phyloP scores from a whole-genome alignment of 768 basidiomycete genomes.

The Agrocybe praecox region DNA sequence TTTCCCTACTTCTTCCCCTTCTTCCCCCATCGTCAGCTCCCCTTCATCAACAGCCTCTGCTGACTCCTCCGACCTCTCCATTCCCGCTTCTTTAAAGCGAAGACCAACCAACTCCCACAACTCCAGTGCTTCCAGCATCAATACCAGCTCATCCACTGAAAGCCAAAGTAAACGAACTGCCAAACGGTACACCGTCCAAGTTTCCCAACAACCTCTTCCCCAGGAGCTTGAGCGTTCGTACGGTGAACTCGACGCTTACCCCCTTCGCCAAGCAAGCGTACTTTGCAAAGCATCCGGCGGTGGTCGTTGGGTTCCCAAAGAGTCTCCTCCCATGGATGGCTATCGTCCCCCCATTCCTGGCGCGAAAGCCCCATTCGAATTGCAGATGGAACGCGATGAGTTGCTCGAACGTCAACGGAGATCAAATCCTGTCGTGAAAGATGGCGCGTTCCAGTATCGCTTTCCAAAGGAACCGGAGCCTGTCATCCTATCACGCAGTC shows the following conservation, averaged over 20 bases:
- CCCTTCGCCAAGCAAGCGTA: constrained; percentile 62
- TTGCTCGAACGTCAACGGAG: constrained; percentile 47
- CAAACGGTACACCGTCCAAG: constrained; percentile 30
- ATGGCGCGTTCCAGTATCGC: constrained; percentile 71
- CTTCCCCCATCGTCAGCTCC: constrained; percentile 29
- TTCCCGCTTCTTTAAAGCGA: constrained; percentile 26
- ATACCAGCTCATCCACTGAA: constrained; percentile 34
- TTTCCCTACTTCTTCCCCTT: constrained; percentile 32
- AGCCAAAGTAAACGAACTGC: constrained; percentile 23
- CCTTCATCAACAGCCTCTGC: constrained; percentile 23
- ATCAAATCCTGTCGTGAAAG: constrained; percentile 65
- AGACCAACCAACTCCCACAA: constrained; percentile 29
- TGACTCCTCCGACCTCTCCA: constrained; percentile 11
- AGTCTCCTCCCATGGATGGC: constrained; percentile 43
- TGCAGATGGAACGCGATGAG: constrained; percentile 72
- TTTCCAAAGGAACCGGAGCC: constrained; percentile 52
- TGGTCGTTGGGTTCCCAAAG: constrained; percentile 79
- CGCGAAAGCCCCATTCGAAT: constrained; percentile 65
- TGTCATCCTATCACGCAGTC: constrained; percentile 42
- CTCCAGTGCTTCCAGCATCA: constrained; percentile 36
- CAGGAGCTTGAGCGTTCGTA: constrained; percentile 50
- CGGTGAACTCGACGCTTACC: constrained; percentile 76
- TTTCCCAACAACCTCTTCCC: constrained; percentile 39
- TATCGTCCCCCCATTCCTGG: constrained; percentile 65
- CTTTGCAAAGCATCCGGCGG: constrained; percentile 82